Percentiles rank a stretch among this genome's conserved stretches.
phyloP scores from a whole-genome alignment of 768 basidiomycete genomes.

The Boletus speciosus region DNA sequence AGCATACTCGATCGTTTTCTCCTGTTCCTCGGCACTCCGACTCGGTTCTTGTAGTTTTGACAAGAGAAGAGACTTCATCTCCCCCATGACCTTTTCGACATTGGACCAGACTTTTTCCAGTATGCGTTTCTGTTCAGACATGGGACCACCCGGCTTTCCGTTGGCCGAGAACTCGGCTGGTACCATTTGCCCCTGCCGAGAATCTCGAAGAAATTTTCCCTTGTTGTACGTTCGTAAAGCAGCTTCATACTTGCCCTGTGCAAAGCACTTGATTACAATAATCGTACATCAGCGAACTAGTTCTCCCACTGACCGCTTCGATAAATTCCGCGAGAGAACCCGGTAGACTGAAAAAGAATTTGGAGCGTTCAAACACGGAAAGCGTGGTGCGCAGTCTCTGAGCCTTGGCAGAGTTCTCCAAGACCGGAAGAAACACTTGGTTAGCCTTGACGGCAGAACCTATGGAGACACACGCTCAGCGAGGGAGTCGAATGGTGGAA shows the following conservation, averaged over 20 bases:
- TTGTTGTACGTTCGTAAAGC: constrained; percentile 97
- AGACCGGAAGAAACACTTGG: constrained; percentile 91
- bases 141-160: constrained; percentile 43
- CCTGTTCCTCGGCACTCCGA: constrained; percentile 87
- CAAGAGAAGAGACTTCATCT: constrained; percentile 78
- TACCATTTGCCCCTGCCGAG: constrained; percentile 81
- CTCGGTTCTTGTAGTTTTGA: constrained; percentile 78
- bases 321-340: constrained; percentile 85
- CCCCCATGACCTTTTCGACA: constrained; percentile 91
- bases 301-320: constrained; percentile 61
- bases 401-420: constrained; percentile 94
- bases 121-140: constrained; percentile 85
- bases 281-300: not conserved
- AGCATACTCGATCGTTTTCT: constrained; percentile 91
- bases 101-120: constrained; percentile 95
- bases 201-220: constrained; percentile 86
- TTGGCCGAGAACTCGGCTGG: constrained; percentile 66
- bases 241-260: constrained; percentile 87
- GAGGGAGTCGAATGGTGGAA: not conserved
- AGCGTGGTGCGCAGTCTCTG: constrained; percentile 89
- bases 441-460: constrained; percentile 91
- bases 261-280: not conserved
- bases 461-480: constrained; percentile 30
- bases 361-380: constrained; percentile 92
- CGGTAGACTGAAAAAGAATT: constrained; percentile 99